Percentiles rank a stretch among this genome's conserved stretches.
These are phyloP conservation scores for Candida sanyaensis DNA, from an alignment of 1,139 yeast species.

Conservation along the genomic window DNA sequence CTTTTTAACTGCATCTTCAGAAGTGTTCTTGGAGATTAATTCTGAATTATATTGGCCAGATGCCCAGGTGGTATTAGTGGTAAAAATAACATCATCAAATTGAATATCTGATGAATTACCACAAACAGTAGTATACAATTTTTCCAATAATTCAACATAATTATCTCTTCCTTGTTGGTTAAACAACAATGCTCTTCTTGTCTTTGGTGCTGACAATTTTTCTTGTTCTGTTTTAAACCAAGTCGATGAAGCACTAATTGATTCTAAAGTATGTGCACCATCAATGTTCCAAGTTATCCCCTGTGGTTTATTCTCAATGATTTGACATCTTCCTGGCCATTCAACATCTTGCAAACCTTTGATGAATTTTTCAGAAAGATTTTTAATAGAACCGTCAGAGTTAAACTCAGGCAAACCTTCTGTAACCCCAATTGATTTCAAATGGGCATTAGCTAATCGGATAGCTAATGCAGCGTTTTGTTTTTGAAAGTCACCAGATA, in stretches of 20 bases:
- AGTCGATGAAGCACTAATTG: slow-evolving; percentile 72
- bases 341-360: slow-evolving; percentile 67
- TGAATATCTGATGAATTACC: slow-evolving; percentile 18
- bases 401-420: slow-evolving; percentile 26
- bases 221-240: slow-evolving; percentile 61
- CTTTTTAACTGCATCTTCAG: slow-evolving; percentile 73
- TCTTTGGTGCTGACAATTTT: slow-evolving; percentile 18
- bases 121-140: slow-evolving; percentile 47
- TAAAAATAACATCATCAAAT: slow-evolving; percentile 79
- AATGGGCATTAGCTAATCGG: slow-evolving; percentile 66
- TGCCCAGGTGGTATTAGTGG: slow-evolving; percentile 92
- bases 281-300: slow-evolving; percentile 78
- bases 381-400: slow-evolving; percentile 19
- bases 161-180: slow-evolving; percentile 92
- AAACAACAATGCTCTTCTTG: slow-evolving; percentile 59
- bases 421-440: slow-evolving; percentile 47
- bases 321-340: slow-evolving; percentile 97
- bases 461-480: slow-evolving; percentile 89
- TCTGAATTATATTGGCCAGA: slow-evolving; percentile 81
- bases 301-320: slow-evolving; percentile 44
- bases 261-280: slow-evolving; percentile 95
- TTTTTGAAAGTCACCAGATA: slow-evolving; percentile 84
- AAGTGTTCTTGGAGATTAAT: slow-evolving; percentile 79
- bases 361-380: slow-evolving; percentile 57
- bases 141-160: slow-evolving; percentile 62